phyloP scores from a whole-genome alignment of 23 red algal genomes.

The Gracilaria gracilis region DNA sequence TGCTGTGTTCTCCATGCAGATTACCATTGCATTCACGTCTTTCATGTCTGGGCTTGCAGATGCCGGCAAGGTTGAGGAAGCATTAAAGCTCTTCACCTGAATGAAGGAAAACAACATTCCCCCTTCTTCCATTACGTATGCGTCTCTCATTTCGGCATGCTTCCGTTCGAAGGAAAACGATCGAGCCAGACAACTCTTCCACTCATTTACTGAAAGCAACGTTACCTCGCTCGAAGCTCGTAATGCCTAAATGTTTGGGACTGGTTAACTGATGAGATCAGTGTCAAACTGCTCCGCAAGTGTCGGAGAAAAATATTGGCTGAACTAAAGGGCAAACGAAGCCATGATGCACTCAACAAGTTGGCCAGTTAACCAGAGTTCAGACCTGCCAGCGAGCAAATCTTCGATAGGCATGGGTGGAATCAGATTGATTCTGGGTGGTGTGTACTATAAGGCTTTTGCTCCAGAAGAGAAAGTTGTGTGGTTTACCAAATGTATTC shows the following conservation, averaged over 20 bases:
- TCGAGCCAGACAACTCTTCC: neutral
- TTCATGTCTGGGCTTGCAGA: constrained; percentile 41
- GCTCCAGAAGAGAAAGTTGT: neutral
- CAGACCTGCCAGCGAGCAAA: constrained; percentile 58
- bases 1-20: neutral
- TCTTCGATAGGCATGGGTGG: constrained; percentile 78
- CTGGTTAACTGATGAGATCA: constrained; percentile 15
- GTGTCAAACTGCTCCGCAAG: constrained; percentile 29
- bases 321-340: constrained; percentile 4
- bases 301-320: constrained; percentile 20
- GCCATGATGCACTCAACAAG: constrained; percentile 3
- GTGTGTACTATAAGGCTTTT: constrained; percentile 34
- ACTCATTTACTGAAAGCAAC: constrained; percentile 2
- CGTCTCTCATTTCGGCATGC: constrained; percentile 38
- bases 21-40: constrained; percentile 39
- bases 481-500: neutral
- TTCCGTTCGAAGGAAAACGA: neutral
- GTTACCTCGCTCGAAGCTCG: neutral
- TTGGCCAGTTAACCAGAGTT: constrained; percentile 42
- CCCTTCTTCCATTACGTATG: constrained; percentile 43
- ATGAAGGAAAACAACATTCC: constrained; percentile 33
- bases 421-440: constrained; percentile 78
- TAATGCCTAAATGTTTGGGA: constrained; percentile 40
- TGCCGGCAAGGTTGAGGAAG: constrained; percentile 29
- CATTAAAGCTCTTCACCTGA: constrained; percentile 8